Percentiles rank a stretch among this genome's conserved stretches.
Evolutionary conservation across 192 early-diverging fungal genomes (phyloP).

Genomic region (Umbelopsis sp.): DNA sequence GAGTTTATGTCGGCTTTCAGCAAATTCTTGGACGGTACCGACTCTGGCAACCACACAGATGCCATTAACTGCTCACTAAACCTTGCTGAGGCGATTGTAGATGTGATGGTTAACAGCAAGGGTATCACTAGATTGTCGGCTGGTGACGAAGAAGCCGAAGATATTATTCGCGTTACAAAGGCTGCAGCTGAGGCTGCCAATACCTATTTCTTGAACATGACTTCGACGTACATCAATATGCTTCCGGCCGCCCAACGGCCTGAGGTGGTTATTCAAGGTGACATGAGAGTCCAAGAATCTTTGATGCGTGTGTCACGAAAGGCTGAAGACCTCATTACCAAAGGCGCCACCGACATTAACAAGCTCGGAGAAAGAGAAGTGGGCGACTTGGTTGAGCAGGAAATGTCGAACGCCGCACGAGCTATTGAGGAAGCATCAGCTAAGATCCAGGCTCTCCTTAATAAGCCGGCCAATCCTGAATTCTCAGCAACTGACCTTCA

Average conservation of each 20-base stretch:
- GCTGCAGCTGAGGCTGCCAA: slow-evolving; percentile 66
- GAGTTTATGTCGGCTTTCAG: slow-evolving; percentile 54
- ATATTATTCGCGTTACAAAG: slow-evolving; percentile 70
- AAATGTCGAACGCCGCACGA: slow-evolving; percentile 89
- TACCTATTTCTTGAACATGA: slow-evolving; percentile 86
- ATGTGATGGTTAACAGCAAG: slow-evolving; percentile 88
- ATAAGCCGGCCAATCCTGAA: slow-evolving; percentile 71
- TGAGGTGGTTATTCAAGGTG: slow-evolving; percentile 73
- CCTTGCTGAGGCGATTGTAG: slow-evolving; percentile 79
- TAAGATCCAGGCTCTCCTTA: slow-evolving; percentile 78
- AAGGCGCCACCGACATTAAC: slow-evolving; percentile 57
- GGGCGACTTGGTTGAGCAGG: slow-evolving; percentile 88
- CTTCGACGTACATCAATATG: slow-evolving; percentile 72
- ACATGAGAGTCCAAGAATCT: slow-evolving; percentile 75
- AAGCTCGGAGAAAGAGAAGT: slow-evolving; percentile 70
- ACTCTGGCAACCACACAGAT: slow-evolving; percentile 77
- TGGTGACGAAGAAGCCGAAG: slow-evolving; percentile 81
- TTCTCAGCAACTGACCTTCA: slow-evolving; percentile 77
- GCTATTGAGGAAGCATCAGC: slow-evolving; percentile 91
- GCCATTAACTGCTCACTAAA: slow-evolving; percentile 81
- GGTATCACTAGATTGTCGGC: slow-evolving; percentile 82
- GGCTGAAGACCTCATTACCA: slow-evolving; percentile 77
- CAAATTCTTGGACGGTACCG: slow-evolving; percentile 44
- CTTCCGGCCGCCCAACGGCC: slow-evolving; percentile 66
- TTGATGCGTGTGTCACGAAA: slow-evolving; percentile 72